phyloP scores from a whole-genome alignment of 2,329 filamentous ascomycete species.

The Cladosporium sp. region DNA sequence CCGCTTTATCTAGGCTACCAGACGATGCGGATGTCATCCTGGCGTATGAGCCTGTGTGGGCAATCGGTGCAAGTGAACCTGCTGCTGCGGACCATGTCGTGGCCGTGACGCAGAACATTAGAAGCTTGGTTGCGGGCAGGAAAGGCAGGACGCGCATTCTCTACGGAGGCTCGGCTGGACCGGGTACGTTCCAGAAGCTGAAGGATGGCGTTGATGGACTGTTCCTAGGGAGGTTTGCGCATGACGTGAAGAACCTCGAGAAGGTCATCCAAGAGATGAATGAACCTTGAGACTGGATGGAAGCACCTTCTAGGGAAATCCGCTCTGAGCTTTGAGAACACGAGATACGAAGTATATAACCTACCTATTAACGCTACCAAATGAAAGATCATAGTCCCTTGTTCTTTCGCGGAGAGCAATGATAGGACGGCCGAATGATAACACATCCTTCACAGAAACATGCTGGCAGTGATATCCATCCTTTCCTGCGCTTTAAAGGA shows the following conservation, averaged over 20 bases:
- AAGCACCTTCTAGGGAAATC: too few relatives aligned
- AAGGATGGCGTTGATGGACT: constrained; percentile 70
- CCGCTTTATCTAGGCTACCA: constrained; percentile 59
- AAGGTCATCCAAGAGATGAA: constrained; percentile 67
- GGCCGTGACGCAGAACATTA: constrained; percentile 62
- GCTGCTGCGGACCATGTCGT: constrained; percentile 70
- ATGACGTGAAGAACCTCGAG: constrained; percentile 67
- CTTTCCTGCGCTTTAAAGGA: too few relatives aligned
- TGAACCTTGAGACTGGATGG: neutral
- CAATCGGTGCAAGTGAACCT: constrained; percentile 71
- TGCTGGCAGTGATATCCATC: too few relatives aligned
- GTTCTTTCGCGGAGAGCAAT: too few relatives aligned
- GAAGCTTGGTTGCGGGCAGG: constrained; percentile 51
- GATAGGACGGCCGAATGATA: too few relatives aligned
- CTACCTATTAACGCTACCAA: too few relatives aligned
- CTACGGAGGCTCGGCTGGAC: constrained; percentile 80
- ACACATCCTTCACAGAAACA: too few relatives aligned
- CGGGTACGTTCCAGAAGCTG: constrained; percentile 67
- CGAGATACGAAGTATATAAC: too few relatives aligned
- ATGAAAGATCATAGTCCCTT: too few relatives aligned
- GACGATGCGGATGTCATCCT: constrained; percentile 66
- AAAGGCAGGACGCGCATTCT: constrained; percentile 63
- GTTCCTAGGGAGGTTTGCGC: constrained; percentile 77
- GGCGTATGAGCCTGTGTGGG: constrained; percentile 87
- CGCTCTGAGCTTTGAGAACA: too few relatives aligned